Conservation (phyloP, 768 basidiomycete species). For the Serendipita sp. region DNA sequence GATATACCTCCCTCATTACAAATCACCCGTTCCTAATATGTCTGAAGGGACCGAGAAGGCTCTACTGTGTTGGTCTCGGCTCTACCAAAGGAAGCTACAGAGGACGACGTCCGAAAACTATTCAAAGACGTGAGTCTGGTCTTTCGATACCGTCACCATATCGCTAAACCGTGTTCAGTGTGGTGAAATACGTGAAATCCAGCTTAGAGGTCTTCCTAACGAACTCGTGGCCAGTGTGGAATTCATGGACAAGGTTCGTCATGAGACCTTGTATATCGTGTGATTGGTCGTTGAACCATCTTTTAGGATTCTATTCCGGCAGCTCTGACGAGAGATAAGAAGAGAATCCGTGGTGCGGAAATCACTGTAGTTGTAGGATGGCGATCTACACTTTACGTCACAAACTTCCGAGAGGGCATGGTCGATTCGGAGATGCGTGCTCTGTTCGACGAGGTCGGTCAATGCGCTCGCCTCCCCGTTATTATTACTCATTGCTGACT, state of each 20-base stretch:
- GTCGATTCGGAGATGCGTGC: slow-evolving; percentile 64
- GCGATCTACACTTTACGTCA: slow-evolving; percentile 87
- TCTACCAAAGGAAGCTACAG: slow-evolving; percentile 36
- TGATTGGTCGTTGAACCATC: no score
- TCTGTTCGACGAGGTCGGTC: slow-evolving; percentile 58
- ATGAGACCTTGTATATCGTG: neutral
- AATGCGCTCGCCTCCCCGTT: neutral
- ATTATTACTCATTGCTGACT: neutral
- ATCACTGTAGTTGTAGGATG: slow-evolving; percentile 78
- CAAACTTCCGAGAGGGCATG: slow-evolving; percentile 78
- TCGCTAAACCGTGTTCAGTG: slow-evolving; percentile 37
- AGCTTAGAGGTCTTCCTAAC: slow-evolving; percentile 44
- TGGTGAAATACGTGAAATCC: slow-evolving; percentile 71
- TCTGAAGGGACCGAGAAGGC: slow-evolving; percentile 79
- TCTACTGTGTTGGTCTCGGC: slow-evolving; percentile 77
- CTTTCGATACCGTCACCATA: neutral
- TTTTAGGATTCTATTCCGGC: slow-evolving; percentile 61
- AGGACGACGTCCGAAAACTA: slow-evolving; percentile 48
- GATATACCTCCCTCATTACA: neutral
- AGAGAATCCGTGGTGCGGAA: slow-evolving; percentile 58
- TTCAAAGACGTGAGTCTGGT: slow-evolving; percentile 65
- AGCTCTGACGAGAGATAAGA: slow-evolving; percentile 90
- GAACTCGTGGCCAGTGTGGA: slow-evolving; percentile 73
- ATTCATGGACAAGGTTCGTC: slow-evolving; percentile 47
- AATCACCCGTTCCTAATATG: neutral